Evolutionary conservation across 2,329 filamentous ascomycete species (phyloP).

Genomic region (Clathrospora elynae): DNA sequence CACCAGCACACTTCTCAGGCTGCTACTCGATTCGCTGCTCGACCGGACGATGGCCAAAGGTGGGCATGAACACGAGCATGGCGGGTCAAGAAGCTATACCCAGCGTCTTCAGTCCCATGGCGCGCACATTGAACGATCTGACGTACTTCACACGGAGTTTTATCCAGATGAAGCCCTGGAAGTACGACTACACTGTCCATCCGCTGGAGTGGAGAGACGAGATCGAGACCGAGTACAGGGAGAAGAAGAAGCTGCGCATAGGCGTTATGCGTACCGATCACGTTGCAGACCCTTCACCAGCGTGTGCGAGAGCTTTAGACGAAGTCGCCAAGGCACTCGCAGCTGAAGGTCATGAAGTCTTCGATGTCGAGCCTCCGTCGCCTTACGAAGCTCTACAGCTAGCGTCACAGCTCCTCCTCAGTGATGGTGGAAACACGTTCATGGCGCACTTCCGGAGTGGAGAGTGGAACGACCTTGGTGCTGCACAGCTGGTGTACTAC

Average conservation of each 20-base stretch:
- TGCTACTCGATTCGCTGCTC: conserved; percentile 87
- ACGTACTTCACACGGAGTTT: conserved; percentile 81
- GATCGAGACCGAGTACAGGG: conserved; percentile 62
- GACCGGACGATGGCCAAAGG: conserved; percentile 87
- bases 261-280: conserved; percentile 79
- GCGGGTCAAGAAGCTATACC: conserved; percentile 88
- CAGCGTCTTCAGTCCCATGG: conserved; percentile 91
- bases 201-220: conserved; percentile 78
- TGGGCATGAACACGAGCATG: conserved; percentile 84
- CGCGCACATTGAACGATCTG: conserved; percentile 80
- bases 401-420: conserved; percentile 79
- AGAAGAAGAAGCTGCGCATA: conserved; percentile 69
- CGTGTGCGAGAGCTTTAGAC: conserved; percentile 76
- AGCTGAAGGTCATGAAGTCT: conserved; percentile 75
- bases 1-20: conserved; percentile 86
- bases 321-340: conserved; percentile 71
- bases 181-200: conserved; percentile 83
- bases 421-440: conserved; percentile 82
- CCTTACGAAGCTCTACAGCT: conserved; percentile 77
- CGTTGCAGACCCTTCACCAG: conserved; percentile 84
- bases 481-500: conserved; percentile 73
- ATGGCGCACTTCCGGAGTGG: conserved; percentile 75
- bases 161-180: conserved; percentile 84
- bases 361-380: conserved; percentile 66
- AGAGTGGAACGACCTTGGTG: conserved; percentile 80